Evolutionary conservation across 306 rosid species (phyloP).

Genomic region (Cucurbita moschata): DNA sequence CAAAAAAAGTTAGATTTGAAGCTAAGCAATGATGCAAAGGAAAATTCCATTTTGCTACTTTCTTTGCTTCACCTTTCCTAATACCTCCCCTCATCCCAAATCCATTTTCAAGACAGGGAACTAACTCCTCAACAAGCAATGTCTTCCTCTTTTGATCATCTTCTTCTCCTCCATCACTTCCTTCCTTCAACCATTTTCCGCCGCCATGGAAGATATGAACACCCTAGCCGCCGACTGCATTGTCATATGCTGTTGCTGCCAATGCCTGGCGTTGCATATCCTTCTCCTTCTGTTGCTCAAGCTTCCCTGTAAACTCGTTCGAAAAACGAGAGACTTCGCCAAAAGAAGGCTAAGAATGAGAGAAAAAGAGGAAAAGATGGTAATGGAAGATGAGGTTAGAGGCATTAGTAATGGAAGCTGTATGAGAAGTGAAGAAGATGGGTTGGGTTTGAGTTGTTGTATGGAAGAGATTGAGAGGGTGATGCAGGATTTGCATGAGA

Average conservation of each 20-base stretch:
- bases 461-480: constrained; percentile 67
- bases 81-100: constrained; percentile 10
- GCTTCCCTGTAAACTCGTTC: constrained; percentile 45
- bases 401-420: constrained; percentile 15
- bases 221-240: constrained; percentile 54
- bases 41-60: background rate
- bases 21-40: background rate
- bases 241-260: constrained; percentile 76
- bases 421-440: constrained; percentile 16
- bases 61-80: constrained; percentile 33
- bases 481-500: constrained; percentile 40
- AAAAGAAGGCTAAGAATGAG: constrained; percentile 32
- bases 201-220: constrained; percentile 59
- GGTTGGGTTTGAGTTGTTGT: constrained; percentile 20
- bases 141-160: constrained; percentile 14
- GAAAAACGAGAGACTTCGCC: constrained; percentile 38
- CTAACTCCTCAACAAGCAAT: constrained; percentile 23
- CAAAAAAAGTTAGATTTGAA: background rate
- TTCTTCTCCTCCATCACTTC: background rate
- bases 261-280: constrained; percentile 62
- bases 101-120: constrained; percentile 18
- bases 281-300: constrained; percentile 38
- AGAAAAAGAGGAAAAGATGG: constrained; percentile 14
- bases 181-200: background rate
- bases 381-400: constrained; percentile 19